Conservation (phyloP, 2,329 filamentous ascomycete species). For the Mycosphaerelloides madeirae region DNA sequence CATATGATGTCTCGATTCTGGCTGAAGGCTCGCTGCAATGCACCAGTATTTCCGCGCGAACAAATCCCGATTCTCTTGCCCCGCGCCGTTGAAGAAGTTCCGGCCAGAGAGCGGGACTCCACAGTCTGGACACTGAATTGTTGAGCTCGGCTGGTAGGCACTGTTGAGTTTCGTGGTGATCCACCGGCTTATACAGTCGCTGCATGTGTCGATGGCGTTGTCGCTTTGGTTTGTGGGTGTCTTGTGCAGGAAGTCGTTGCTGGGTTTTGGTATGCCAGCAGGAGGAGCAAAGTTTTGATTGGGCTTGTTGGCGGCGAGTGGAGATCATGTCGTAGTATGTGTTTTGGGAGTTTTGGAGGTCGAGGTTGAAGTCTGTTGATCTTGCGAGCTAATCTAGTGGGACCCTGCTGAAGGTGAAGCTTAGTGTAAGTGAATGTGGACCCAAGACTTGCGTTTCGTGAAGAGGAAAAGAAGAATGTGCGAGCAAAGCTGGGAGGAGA, state of each 20-base stretch:
- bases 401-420: too few relatives aligned
- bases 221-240: background rate
- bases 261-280: background rate
- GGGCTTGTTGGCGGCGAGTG: too few relatives aligned
- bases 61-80: background rate
- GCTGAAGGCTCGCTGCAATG: background rate
- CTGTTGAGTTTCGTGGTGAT: background rate
- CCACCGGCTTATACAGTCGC: background rate
- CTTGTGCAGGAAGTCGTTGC: background rate
- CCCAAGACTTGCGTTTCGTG: too few relatives aligned
- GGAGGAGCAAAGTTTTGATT: too few relatives aligned
- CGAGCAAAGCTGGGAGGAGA: too few relatives aligned
- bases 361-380: too few relatives aligned
- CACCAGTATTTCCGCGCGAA: background rate
- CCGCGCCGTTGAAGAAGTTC: background rate
- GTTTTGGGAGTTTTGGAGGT: too few relatives aligned
- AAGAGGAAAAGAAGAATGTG: too few relatives aligned
- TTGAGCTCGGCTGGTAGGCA: background rate
- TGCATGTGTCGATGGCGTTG: slow-evolving; percentile 1
- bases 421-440: too few relatives aligned
- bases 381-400: too few relatives aligned
- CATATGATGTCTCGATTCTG: background rate
- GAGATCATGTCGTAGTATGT: too few relatives aligned
- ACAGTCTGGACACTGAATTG: background rate
- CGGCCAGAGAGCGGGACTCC: background rate